A percentile compares a stretch with the other conserved stretches of the same genome.
Conservation (phyloP, 2,329 filamentous ascomycete genomes). For the Ceratocystis papillata region DNA sequence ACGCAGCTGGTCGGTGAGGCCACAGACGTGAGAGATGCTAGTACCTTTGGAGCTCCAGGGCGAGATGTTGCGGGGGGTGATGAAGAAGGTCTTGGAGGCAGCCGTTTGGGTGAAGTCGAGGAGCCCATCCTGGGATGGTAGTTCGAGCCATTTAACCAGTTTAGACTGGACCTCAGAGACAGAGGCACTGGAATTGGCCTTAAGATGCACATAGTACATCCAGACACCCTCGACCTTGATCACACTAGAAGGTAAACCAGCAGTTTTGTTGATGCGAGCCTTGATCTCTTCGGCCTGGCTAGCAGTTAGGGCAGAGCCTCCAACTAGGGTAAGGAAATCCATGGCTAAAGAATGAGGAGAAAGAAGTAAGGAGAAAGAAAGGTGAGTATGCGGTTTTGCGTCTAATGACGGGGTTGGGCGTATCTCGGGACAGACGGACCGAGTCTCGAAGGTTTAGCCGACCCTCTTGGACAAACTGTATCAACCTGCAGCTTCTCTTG, state of each 20-base stretch:
- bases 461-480: not conserved
- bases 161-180: slow-evolving; percentile 30
- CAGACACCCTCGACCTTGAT: slow-evolving; percentile 43
- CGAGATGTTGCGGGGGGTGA: slow-evolving; percentile 76
- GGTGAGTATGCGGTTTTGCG: not conserved
- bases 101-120: slow-evolving; percentile 21
- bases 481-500: slow-evolving; percentile 12
- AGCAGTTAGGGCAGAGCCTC: slow-evolving; percentile 41
- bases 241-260: slow-evolving; percentile 35
- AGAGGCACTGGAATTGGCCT: slow-evolving; percentile 28
- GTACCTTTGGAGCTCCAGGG: slow-evolving; percentile 98
- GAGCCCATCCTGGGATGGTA: slow-evolving; percentile 21
- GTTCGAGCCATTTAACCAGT: slow-evolving; percentile 26
- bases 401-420: too few species aligned
- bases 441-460: not conserved
- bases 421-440: too few species aligned
- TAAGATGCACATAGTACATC: slow-evolving; percentile 58
- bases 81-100: slow-evolving; percentile 41
- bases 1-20: slow-evolving; percentile 56
- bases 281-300: slow-evolving; percentile 38
- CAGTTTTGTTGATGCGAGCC: slow-evolving; percentile 36
- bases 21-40: slow-evolving; percentile 85
- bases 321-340: slow-evolving; percentile 32
- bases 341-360: slow-evolving; percentile 21
- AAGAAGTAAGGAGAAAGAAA: slow-evolving; percentile 5